Evolutionary conservation across 2,329 filamentous ascomycete species (phyloP), one percentile per base, ranked within the genome.

Genomic region (Plenodomus biglobosus): DNA sequence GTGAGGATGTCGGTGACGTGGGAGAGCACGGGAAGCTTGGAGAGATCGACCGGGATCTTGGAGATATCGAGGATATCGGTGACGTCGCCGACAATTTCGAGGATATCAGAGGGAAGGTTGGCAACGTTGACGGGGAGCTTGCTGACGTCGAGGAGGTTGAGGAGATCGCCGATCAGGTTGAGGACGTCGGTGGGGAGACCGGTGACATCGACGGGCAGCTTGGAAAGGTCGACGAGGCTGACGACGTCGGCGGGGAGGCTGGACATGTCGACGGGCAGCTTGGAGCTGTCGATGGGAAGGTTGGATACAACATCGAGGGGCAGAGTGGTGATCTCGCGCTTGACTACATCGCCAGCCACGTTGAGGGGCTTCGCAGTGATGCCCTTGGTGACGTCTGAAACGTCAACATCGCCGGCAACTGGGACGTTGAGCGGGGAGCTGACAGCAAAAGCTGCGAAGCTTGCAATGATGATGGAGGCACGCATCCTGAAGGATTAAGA

Each of bases 361-460:
- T 17, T 8, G 16, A 37, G 10, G 16, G 16, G 16, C 4, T 17
- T 5, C 7, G 11, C 13, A 15, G 35, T 18, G 35, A 37, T 37
- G 35, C 35, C 18, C 27, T 24, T 5, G 22, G 27, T 11, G 11
- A 15, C 27, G 3, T 32, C 27, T 18, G 41, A 34, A 19, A 44
- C 8, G 2, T 42, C 32, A 19, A 42, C 20, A 8, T 40, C 32
- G 27, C 27, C 27, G 15, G 35, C 11, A 4, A 16, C 24, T 21
- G 40, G 42, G 1, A 50, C n/a, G 17, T 45, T 36, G 39, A 46
- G 35, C 2, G 48, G 48, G 30, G 48, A 42, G 35, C 38, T 27
- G 16, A 39, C 48, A 17, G 48, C 48, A 20, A 50, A 35, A 46
- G 48, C 48, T 32, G 42, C 27, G 40, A 50, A 46, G 48, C 42